Percentiles rank a stretch among this genome's conserved stretches.
Evolutionary conservation across 140 eudicot species (phyloP).

Genomic region (Erigeron philadelphicus): DNA sequence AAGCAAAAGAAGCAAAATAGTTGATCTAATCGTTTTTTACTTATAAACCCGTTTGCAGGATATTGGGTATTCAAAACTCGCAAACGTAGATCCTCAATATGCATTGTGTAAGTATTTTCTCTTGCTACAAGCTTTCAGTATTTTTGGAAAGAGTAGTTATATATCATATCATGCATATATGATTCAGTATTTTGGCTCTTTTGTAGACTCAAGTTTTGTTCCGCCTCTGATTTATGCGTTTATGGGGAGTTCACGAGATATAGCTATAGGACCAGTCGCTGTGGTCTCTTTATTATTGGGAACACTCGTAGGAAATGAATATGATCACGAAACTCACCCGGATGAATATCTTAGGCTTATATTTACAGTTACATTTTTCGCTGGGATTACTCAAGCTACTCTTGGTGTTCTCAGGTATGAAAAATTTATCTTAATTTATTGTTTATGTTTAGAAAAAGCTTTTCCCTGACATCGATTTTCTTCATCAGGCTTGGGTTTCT

Average conservation of each 20-base stretch:
- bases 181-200: not conserved
- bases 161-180: not conserved
- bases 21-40: not conserved
- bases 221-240: constrained; percentile 79
- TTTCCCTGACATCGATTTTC: not conserved
- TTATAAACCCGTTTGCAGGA: constrained; percentile 40
- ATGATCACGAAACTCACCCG: constrained; percentile 37
- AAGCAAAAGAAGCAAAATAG: not conserved
- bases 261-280: constrained; percentile 82
- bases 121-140: no score
- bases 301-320: constrained; percentile 46
- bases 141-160: no score
- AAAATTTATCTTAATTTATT: not conserved
- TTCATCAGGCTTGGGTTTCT: constrained; percentile 66
- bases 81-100: constrained; percentile 60
- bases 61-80: constrained; percentile 71
- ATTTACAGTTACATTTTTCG: constrained; percentile 80
- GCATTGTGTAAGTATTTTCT: constrained; percentile 63
- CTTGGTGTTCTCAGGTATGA: constrained; percentile 70
- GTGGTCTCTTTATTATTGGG: constrained; percentile 69
- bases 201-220: constrained; percentile 73
- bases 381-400: constrained; percentile 72
- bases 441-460: not conserved
- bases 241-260: constrained; percentile 87
- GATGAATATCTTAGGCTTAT: constrained; percentile 53